phyloP scores from a whole-genome alignment of 306 rosid species.

The Delonix regia region DNA sequence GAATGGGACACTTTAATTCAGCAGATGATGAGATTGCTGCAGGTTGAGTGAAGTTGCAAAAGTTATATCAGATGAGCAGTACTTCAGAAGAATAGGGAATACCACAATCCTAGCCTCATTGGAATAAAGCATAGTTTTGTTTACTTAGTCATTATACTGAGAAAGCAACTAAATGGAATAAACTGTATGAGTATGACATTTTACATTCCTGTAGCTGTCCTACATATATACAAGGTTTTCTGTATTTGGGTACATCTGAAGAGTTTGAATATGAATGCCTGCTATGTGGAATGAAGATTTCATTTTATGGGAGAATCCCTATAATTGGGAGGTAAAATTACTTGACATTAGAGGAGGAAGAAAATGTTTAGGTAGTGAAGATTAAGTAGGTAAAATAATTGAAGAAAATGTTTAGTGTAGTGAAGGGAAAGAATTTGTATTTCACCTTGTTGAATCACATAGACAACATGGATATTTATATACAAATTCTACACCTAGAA shows the following conservation, averaged over 20 bases:
- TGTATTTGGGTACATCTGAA: background rate
- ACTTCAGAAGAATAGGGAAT: background rate
- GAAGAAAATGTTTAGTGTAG: no score
- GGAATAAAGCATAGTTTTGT: background rate
- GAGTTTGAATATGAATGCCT: background rate
- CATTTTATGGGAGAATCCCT: background rate
- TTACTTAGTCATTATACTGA: background rate
- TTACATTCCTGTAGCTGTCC: background rate
- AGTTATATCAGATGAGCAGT: background rate
- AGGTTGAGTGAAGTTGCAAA: background rate
- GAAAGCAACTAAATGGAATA: background rate
- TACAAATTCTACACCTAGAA: no score
- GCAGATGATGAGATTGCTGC: background rate
- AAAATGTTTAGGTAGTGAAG: no score
- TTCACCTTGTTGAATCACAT: no score
- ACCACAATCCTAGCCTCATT: background rate
- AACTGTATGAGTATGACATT: background rate
- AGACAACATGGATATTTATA: no score
- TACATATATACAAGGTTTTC: background rate
- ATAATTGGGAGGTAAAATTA: background rate
- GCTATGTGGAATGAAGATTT: background rate
- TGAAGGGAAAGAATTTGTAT: no score
- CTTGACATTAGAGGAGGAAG: no score
- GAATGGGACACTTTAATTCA: background rate
- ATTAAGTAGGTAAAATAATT: no score